A percentile compares a stretch with the other conserved stretches of the same genome.
Conservation (phyloP, 192 early-diverging fungal species). For the Gonapodya sp. region DNA sequence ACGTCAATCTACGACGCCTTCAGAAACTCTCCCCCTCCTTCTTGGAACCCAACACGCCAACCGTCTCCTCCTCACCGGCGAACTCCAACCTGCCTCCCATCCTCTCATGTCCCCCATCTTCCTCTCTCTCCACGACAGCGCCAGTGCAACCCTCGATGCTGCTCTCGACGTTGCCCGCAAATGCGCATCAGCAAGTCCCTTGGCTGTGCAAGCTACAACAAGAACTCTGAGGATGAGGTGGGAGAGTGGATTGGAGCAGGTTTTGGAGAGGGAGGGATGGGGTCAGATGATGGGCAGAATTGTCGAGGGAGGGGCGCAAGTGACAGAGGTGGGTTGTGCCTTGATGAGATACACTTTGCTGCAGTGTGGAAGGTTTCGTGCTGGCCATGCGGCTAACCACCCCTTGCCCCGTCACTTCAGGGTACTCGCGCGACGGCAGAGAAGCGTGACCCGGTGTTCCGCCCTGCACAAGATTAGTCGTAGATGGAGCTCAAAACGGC, state of each 20-base stretch:
- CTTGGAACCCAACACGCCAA: not conserved
- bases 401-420: too few species aligned
- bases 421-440: not conserved
- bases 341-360: too few species aligned
- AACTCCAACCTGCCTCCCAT: not conserved
- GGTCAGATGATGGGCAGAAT: constrained; percentile 4
- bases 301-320: not conserved
- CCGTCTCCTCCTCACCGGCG: constrained; percentile 9
- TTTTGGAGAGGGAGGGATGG: not conserved
- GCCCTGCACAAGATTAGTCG: too few species aligned
- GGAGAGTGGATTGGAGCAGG: not conserved
- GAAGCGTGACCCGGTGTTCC: constrained; percentile 4
- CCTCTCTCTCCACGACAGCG: not conserved
- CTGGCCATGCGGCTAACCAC: too few species aligned
- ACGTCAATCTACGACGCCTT: not conserved
- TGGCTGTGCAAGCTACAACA: constrained; percentile 1
- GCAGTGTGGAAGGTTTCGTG: too few species aligned
- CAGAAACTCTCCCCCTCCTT: constrained; percentile 7
- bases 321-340: not conserved
- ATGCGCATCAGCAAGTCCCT: not conserved
- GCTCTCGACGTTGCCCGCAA: constrained; percentile 6
- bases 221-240: not conserved
- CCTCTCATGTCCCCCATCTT: constrained; percentile 6
- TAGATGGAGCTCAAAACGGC: too few species aligned
- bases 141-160: not conserved